A percentile compares a stretch with the other conserved stretches of the same genome.
Conservation (phyloP, 192 early-diverging fungal species). For the Dimargaris verticillata region DNA sequence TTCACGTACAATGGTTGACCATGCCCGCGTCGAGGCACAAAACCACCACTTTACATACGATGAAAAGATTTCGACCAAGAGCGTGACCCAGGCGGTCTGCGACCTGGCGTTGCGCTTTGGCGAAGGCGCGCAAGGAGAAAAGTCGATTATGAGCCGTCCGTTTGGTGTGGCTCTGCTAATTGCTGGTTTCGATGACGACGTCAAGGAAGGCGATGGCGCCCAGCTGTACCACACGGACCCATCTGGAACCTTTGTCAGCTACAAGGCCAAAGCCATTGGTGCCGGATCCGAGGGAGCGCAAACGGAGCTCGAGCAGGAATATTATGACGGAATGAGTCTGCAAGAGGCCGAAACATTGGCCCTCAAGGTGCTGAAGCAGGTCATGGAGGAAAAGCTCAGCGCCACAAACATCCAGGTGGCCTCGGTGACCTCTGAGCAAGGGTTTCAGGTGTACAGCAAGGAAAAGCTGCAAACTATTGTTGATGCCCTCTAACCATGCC, state of each 20-base stretch:
- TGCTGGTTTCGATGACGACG: slow-evolving; percentile 79
- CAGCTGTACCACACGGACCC: slow-evolving; percentile 98
- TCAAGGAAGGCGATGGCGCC: slow-evolving; percentile 43
- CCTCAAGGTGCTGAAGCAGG: slow-evolving; percentile 93
- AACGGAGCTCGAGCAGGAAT: slow-evolving; percentile 93
- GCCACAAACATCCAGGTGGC: slow-evolving; percentile 90
- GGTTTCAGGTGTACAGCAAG: slow-evolving; percentile 66
- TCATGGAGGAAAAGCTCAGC: slow-evolving; percentile 99
- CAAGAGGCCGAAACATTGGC: slow-evolving; percentile 76
- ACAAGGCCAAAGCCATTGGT: slow-evolving; percentile 97
- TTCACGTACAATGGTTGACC: slow-evolving; percentile 95
- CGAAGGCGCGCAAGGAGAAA: slow-evolving; percentile 89
- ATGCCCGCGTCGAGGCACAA: slow-evolving; percentile 90
- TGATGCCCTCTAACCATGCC: slow-evolving; percentile 40
- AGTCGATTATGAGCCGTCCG: slow-evolving; percentile 95
- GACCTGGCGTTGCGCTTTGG: slow-evolving; percentile 95
- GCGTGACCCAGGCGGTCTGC: slow-evolving; percentile 93
- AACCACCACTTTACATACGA: slow-evolving; percentile 94
- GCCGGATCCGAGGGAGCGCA: slow-evolving; percentile 98
- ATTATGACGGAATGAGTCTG: slow-evolving; percentile 68
- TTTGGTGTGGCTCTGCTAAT: slow-evolving; percentile 98
- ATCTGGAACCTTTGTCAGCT: slow-evolving; percentile 89
- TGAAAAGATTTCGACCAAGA: slow-evolving; percentile 89
- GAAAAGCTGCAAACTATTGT: slow-evolving; percentile 67
- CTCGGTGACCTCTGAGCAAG: slow-evolving; percentile 57